Evolutionary conservation across 2,329 filamentous ascomycete species (phyloP).

Genomic region (Plenodomus tracheiphilus): DNA sequence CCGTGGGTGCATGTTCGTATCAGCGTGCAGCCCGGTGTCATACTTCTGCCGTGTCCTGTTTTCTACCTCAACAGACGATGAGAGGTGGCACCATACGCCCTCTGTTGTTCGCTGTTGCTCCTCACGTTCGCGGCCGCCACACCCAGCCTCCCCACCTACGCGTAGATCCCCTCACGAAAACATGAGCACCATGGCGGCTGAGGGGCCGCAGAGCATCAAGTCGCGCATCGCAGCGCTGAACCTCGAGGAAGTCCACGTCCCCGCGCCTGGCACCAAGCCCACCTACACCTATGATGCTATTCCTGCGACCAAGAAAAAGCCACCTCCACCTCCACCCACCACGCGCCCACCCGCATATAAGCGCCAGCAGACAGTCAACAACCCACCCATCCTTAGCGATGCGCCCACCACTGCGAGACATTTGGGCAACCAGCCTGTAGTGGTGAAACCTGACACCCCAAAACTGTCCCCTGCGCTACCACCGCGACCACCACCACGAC

Average conservation of each 20-base stretch:
- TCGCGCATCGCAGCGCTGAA: constrained; percentile 54
- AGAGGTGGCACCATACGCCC: constrained; percentile 3
- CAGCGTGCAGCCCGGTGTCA: neutral
- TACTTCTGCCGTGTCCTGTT: neutral
- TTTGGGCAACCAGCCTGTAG: constrained; percentile 46
- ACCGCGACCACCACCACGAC: constrained; percentile 54
- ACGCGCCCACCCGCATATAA: constrained; percentile 37
- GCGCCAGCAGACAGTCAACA: constrained; percentile 45
- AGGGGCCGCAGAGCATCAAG: constrained; percentile 42
- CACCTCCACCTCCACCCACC: constrained; percentile 44
- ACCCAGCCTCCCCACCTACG: constrained; percentile 4
- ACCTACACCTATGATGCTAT: constrained; percentile 42
- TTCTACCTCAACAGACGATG: constrained; percentile 1
- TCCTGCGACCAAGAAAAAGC: constrained; percentile 37
- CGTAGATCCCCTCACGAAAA: constrained; percentile 13
- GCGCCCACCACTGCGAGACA: constrained; percentile 36
- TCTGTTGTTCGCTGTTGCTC: constrained; percentile 4
- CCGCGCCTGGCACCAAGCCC: constrained; percentile 40
- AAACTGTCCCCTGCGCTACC: constrained; percentile 36
- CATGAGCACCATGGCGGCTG: constrained; percentile 31
- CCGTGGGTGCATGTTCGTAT: neutral
- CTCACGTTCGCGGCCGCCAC: constrained; percentile 12
- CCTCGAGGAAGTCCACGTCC: constrained; percentile 49
- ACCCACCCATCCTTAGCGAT: constrained; percentile 45
- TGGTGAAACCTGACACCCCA: constrained; percentile 13